phyloP scores from a whole-genome alignment of 805 yeast genomes.

The Pichia paraexigua region DNA sequence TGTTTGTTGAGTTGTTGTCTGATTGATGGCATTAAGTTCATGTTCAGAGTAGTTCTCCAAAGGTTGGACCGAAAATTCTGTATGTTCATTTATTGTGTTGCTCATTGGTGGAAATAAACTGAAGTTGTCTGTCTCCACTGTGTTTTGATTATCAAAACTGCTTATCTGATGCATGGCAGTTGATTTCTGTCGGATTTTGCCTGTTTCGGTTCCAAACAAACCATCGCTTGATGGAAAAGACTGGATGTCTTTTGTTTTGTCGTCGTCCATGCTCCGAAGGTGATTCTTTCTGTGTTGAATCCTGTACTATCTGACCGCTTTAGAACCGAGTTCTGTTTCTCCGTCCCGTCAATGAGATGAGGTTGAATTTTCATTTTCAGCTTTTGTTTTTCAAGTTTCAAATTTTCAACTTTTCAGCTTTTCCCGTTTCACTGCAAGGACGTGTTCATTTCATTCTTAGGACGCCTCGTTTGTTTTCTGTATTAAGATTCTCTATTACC shows the following conservation, averaged over 20 bases:
- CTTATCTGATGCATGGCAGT: neutral
- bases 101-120: neutral
- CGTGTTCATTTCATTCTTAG: neutral
- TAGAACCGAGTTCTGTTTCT: neutral
- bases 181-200: neutral
- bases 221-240: neutral
- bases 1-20: neutral
- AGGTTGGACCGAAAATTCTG: neutral
- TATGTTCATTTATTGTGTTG: neutral
- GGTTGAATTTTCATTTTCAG: too few species aligned
- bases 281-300: neutral
- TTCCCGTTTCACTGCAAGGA: neutral
- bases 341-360: neutral
- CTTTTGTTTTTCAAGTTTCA: neutral
- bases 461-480: neutral
- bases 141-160: neutral
- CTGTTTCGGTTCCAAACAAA: neutral
- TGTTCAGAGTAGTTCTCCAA: neutral
- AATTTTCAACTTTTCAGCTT: neutral
- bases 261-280: neutral
- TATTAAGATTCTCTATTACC: neutral
- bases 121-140: neutral
- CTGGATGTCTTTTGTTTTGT: neutral
- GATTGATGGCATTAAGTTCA: neutral
- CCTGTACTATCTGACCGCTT: too few species aligned